Conservation (phyloP, 208 protist genomes). For the Crithidia mellificae region DNA sequence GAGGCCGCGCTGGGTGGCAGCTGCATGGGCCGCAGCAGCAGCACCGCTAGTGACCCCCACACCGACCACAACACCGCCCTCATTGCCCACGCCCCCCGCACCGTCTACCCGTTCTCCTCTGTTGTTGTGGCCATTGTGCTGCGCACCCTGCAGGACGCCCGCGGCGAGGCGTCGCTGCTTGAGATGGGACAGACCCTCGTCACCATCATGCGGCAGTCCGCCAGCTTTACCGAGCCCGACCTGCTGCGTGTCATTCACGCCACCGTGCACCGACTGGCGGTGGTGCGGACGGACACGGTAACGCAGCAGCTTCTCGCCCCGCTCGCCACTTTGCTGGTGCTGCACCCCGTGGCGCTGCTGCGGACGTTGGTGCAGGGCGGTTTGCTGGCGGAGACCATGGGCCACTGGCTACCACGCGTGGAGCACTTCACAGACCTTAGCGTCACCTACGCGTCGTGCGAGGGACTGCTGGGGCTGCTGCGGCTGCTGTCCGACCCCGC, state of each 20-base stretch:
- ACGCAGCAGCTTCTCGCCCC: constrained; percentile 55
- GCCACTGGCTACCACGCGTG: constrained; percentile 50
- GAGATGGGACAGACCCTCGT: constrained; percentile 48
- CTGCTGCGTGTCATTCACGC: constrained; percentile 35
- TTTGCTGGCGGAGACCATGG: constrained; percentile 42
- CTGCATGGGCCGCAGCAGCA: not conserved
- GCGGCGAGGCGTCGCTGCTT: constrained; percentile 49
- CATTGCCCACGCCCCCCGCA: constrained; percentile 18
- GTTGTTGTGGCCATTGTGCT: constrained; percentile 52
- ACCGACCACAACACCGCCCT: not conserved
- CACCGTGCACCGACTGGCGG: constrained; percentile 42
- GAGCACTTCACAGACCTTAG: constrained; percentile 28
- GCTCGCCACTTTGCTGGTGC: constrained; percentile 50
- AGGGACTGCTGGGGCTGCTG: constrained; percentile 46
- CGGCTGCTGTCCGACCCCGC: constrained; percentile 9
- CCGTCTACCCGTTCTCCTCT: constrained; percentile 40
- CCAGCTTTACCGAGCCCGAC: constrained; percentile 42
- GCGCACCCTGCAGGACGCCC: constrained; percentile 31
- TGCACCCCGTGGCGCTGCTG: constrained; percentile 46
- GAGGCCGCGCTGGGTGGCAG: constrained; percentile 15
- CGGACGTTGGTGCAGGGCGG: constrained; percentile 35
- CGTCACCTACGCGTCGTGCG: constrained; percentile 38
- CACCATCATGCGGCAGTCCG: constrained; percentile 40
- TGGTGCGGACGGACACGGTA: constrained; percentile 50
- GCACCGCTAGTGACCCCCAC: not conserved